phyloP scores from a whole-genome alignment of 2,329 filamentous ascomycete genomes.

The Xylariaceae sp. region DNA sequence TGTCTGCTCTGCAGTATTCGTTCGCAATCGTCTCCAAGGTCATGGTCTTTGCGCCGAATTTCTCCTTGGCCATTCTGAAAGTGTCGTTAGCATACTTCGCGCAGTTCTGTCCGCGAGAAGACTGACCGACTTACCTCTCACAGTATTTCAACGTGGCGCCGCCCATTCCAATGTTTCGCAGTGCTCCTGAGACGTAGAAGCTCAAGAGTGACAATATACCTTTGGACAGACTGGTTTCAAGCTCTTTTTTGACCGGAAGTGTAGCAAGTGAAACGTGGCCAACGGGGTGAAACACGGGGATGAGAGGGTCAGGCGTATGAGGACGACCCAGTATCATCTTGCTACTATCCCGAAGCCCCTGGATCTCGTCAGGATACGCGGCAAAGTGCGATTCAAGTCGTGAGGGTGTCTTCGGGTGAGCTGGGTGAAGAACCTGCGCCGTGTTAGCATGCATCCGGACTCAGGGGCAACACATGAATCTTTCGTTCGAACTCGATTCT shows the following conservation, averaged over 20 bases:
- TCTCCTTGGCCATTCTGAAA: constrained; percentile 21
- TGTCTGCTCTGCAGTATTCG: constrained; percentile 17
- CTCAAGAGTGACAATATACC: constrained; percentile 24
- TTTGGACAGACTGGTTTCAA: constrained; percentile 16
- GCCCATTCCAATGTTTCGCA: constrained; percentile 25
- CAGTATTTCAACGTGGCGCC: constrained; percentile 19
- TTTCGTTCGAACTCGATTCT: not conserved
- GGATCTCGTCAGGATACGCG: constrained; percentile 18
- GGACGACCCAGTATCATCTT: constrained; percentile 17
- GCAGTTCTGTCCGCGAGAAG: not conserved
- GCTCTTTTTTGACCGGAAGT: constrained; percentile 15
- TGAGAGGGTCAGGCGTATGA: constrained; percentile 17
- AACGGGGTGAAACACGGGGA: constrained; percentile 26
- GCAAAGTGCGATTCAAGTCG: constrained; percentile 24
- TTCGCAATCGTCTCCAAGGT: constrained; percentile 25
- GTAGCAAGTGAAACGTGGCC: constrained; percentile 32
- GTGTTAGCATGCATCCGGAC: not conserved
- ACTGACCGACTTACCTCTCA: constrained; percentile 19
- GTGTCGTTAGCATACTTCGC: not conserved
- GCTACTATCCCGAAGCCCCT: constrained; percentile 17
- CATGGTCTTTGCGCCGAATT: constrained; percentile 24
- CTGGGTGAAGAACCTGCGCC: constrained; percentile 16
- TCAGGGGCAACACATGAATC: not conserved
- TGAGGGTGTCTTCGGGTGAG: constrained; percentile 16
- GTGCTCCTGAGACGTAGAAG: constrained; percentile 25